These are phyloP conservation scores for Acanthochlamys bracteata DNA, from an alignment of 106 monocot genomes.

Conservation along the genomic window DNA sequence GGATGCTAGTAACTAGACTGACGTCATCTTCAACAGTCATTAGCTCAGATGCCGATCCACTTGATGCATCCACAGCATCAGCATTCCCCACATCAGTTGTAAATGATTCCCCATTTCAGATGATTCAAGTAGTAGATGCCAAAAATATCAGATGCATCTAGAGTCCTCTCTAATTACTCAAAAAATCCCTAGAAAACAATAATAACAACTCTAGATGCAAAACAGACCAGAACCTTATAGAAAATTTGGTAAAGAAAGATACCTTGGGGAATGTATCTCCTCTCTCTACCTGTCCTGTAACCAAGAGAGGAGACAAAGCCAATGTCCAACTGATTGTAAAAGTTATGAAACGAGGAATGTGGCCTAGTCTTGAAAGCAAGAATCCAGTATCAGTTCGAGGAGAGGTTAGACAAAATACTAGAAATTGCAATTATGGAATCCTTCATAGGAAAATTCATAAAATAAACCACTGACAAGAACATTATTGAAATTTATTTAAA, in stretches of 20 bases:
- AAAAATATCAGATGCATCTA: neutral
- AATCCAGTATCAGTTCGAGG: constrained; percentile 33
- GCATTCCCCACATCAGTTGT: neutral
- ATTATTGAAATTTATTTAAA: no score
- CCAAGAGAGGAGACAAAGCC: constrained; percentile 15
- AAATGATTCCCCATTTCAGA: neutral
- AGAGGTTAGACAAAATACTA: neutral
- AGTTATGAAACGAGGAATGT: constrained; percentile 2
- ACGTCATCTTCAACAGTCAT: no score
- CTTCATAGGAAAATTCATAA: no score
- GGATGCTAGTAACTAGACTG: no score
- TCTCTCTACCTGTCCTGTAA: constrained; percentile 19
- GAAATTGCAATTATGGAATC: no score
- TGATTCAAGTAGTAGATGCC: neutral
- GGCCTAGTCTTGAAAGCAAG: constrained; percentile 44
- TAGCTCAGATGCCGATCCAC: no score
- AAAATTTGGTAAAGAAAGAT: neutral
- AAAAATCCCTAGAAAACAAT: neutral
- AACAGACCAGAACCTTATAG: neutral
- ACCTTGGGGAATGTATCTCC: constrained; percentile 60
- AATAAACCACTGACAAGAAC: no score
- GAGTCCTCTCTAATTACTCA: neutral
- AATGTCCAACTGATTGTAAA: constrained; percentile 8
- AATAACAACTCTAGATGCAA: neutral
- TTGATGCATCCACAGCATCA: neutral